Conservation (phyloP, 495 filamentous ascomycete species). For the Immersiella caudata region DNA sequence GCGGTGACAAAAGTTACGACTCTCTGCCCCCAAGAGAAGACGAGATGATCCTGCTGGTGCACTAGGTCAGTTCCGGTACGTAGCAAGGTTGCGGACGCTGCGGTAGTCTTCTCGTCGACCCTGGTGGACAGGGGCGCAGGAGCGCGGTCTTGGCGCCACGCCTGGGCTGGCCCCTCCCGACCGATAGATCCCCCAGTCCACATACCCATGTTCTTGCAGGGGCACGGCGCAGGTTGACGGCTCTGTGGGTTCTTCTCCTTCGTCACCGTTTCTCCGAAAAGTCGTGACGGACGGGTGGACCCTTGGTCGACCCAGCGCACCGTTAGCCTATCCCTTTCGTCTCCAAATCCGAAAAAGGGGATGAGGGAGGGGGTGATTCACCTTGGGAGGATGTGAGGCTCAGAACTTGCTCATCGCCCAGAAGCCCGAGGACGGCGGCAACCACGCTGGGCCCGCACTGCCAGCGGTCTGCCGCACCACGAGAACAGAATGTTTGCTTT, state of each 20-base stretch:
- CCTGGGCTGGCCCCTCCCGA: slow-evolving; percentile 24
- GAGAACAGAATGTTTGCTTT: slow-evolving; percentile 17
- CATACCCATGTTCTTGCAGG: slow-evolving; percentile 29
- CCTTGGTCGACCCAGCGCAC: neutral
- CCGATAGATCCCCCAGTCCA: slow-evolving; percentile 25
- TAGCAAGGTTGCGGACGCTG: slow-evolving; percentile 33
- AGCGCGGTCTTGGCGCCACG: slow-evolving; percentile 24
- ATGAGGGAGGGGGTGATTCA: neutral
- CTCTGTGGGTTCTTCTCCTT: slow-evolving; percentile 15
- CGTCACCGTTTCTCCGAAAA: slow-evolving; percentile 33
- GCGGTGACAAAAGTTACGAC: slow-evolving; percentile 39
- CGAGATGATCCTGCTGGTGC: slow-evolving; percentile 34
- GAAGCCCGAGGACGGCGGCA: neutral
- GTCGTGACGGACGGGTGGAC: slow-evolving; percentile 5
- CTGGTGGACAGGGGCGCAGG: slow-evolving; percentile 15
- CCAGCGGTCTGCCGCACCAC: slow-evolving; percentile 9
- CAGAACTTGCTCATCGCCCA: neutral
- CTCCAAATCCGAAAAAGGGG: neutral
- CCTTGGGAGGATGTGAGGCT: neutral
- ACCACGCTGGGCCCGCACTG: neutral
- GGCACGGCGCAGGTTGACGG: slow-evolving; percentile 17
- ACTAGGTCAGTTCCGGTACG: slow-evolving; percentile 38
- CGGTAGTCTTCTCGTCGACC: slow-evolving; percentile 16
- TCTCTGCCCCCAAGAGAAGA: slow-evolving; percentile 21
- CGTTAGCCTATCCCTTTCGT: neutral